Conservation (phyloP, 768 basidiomycete genomes). For the Rhodosporidiobolus sp. region DNA sequence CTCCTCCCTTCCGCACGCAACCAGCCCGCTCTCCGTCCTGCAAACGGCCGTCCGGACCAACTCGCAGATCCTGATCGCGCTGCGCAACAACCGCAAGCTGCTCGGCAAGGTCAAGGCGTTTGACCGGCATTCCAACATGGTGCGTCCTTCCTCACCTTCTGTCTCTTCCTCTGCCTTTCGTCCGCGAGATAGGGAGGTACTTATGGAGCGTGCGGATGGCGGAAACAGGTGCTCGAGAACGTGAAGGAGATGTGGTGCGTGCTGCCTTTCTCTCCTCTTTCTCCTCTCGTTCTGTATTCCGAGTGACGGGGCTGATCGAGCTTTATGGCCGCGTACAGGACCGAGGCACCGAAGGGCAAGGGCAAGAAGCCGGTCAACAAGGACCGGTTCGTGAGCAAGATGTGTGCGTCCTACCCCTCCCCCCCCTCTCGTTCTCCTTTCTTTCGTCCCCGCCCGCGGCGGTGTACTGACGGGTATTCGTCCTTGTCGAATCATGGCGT, state of each 20-base stretch:
- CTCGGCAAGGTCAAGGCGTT: slow-evolving; percentile 71
- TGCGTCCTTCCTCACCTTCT: slow-evolving; percentile 49
- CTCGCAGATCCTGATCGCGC: slow-evolving; percentile 92
- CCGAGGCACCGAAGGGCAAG: slow-evolving; percentile 94
- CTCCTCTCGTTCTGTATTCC: neutral
- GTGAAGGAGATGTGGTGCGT: slow-evolving; percentile 77
- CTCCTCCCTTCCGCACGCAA: neutral
- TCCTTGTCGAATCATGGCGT: slow-evolving; percentile 26
- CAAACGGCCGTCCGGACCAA: slow-evolving; percentile 98
- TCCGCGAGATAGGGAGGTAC: neutral
- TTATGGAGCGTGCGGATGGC: fast-evolving
- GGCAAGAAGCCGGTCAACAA: slow-evolving; percentile 99
- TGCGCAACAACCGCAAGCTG: slow-evolving; percentile 97
- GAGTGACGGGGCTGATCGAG: no score
- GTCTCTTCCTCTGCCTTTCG: slow-evolving; percentile 2
- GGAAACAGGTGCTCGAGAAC: slow-evolving; percentile 85
- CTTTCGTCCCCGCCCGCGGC: neutral
- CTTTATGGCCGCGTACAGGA: slow-evolving; percentile 68
- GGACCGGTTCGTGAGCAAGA: slow-evolving; percentile 98
- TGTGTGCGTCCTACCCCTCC: slow-evolving; percentile 69
- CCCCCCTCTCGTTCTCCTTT: no score
- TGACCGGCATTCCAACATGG: slow-evolving; percentile 98
- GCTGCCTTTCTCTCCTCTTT: slow-evolving; percentile 13
- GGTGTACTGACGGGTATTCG: slow-evolving; percentile 2
- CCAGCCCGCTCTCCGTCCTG: slow-evolving; percentile 84